A percentile compares a stretch with the other conserved stretches of the same genome.
phyloP scores from a whole-genome alignment of 768 basidiomycete species.

The Mycena galopus region DNA sequence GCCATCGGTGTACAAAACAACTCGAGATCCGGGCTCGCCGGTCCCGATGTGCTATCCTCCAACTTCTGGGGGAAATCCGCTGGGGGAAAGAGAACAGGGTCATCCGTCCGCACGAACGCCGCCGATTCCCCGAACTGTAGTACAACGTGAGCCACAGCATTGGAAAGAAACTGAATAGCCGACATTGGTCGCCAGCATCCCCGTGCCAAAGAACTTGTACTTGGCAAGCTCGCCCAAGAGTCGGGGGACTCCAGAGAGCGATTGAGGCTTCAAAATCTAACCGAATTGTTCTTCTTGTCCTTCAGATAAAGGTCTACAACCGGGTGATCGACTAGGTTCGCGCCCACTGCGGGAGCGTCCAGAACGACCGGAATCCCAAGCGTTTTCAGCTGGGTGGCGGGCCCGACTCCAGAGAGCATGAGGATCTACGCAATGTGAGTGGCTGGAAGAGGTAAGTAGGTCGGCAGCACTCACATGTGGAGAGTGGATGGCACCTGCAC shows the following conservation, averaged over 20 bases:
- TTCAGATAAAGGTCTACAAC: slow-evolving; percentile 67
- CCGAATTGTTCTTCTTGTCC: slow-evolving; percentile 61
- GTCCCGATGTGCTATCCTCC: slow-evolving; percentile 59
- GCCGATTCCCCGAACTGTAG: slow-evolving; percentile 64
- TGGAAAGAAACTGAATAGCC: slow-evolving; percentile 17
- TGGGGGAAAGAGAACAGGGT: slow-evolving; percentile 61
- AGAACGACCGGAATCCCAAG: slow-evolving; percentile 68
- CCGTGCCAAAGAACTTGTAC: slow-evolving; percentile 61
- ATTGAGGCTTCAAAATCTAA: slow-evolving; percentile 55
- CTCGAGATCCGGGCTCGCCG: slow-evolving; percentile 63
- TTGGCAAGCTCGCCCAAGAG: slow-evolving; percentile 50
- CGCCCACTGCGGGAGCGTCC: slow-evolving; percentile 82
- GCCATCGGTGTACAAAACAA: slow-evolving; percentile 59
- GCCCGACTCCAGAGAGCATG: slow-evolving; percentile 85
- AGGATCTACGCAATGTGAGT: slow-evolving; percentile 59
- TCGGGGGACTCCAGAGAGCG: slow-evolving; percentile 42
- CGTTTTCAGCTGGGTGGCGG: slow-evolving; percentile 65
- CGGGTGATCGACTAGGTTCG: slow-evolving; percentile 81
- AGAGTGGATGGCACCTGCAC: slow-evolving; percentile 67
- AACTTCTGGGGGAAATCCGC: slow-evolving; percentile 51
- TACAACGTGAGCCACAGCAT: slow-evolving; percentile 4
- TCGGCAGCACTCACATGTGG: slow-evolving; percentile 57
- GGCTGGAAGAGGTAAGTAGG: neutral
- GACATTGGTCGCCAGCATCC: slow-evolving; percentile 70
- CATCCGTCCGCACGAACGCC: slow-evolving; percentile 70